Percentiles rank a stretch among this genome's conserved stretches.
These are phyloP conservation scores for Lactarius hatsudake DNA, from an alignment of 768 basidiomycete genomes.

Conservation along the genomic window DNA sequence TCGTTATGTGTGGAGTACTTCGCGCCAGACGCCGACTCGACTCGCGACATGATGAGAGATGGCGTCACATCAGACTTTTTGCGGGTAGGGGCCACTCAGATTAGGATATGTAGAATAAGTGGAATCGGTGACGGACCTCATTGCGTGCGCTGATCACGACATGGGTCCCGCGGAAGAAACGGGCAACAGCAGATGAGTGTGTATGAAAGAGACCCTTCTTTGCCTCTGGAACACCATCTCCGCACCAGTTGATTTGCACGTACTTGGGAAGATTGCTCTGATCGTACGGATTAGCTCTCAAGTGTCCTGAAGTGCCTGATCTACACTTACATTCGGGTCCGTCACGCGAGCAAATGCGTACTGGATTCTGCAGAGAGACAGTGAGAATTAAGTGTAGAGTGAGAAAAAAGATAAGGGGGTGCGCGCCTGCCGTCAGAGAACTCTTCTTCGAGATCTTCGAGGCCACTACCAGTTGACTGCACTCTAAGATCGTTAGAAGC, in stretches of 20 bases:
- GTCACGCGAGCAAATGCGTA: constrained; percentile 86
- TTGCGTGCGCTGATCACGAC: constrained; percentile 84
- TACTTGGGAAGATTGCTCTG: constrained; percentile 86
- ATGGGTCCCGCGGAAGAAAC: constrained; percentile 79
- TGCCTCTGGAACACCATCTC: constrained; percentile 89
- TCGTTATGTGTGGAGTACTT: constrained; percentile 87
- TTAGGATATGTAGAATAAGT: background rate
- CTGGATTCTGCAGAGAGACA: constrained; percentile 63
- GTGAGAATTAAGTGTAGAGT: constrained; percentile 19
- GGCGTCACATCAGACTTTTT: constrained; percentile 76
- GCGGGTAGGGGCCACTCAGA: background rate
- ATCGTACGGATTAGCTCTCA: background rate
- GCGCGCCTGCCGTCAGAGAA: constrained; percentile 89
- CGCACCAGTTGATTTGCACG: constrained; percentile 96
- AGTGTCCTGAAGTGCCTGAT: background rate
- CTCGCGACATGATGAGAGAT: constrained; percentile 74
- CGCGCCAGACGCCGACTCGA: constrained; percentile 88
- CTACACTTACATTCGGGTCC: constrained; percentile 70
- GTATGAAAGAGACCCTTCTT: constrained; percentile 93
- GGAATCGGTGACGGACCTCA: constrained; percentile 51
- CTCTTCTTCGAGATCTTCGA: constrained; percentile 90
- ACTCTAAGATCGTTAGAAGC: constrained; percentile 86
- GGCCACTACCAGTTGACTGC: constrained; percentile 76
- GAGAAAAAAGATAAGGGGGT: background rate
- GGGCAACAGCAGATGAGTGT: constrained; percentile 77